Base-by-base conservation (phyloP, 2,329 filamentous ascomycete species). In the Neurospora sp. region DNA sequence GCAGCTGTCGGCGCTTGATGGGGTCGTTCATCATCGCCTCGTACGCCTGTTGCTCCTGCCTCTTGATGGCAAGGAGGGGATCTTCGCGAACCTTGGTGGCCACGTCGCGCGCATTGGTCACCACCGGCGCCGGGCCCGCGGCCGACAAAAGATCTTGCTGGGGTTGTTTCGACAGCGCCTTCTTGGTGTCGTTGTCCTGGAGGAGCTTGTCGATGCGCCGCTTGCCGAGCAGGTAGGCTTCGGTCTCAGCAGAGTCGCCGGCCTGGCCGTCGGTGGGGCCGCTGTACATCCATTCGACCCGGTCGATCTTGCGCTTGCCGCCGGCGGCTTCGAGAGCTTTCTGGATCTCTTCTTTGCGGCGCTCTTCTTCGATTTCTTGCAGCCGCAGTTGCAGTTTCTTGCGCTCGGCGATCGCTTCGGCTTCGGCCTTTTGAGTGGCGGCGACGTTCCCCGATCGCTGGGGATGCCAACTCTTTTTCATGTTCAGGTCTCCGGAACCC, bases 281-380 rank as follows among this genome's bases (percentile, higher is more conserved):
- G 75, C 91, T 89, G 81, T 99, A 99, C 93, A 99, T 97, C 92
- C 96, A 99, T 77, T 98, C 96, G 36, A 99, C 95, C 41, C 93
- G 89, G 75, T 95, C 90, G 38, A 91, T 62, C 39, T 72, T 82
- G 68, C 91, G 87, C 77, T 93, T 94, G 76, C 94, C 93, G 43
- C 96, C 96, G 0, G 93, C 91, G 2, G 91, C 90, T 81, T 97
- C 96, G 70, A 97, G 92, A 74, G 98, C 87, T 68, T 89, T 88
- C 80, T 97, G 92, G 1, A 98, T 88, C 79, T 98, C 94, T 79
- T 97, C 93, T 74, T 97, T 92, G 66, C 92, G 90, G 66, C 94
- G 89, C 82, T 99, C 96, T 79, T 98, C 94, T 74, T 94, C 93
- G 74, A 97, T 90, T 81, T 99, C 96, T 77, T 96, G 94, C 77